phyloP scores from a whole-genome alignment of 2,329 filamentous ascomycete species.

The Penicillium thymicola region DNA sequence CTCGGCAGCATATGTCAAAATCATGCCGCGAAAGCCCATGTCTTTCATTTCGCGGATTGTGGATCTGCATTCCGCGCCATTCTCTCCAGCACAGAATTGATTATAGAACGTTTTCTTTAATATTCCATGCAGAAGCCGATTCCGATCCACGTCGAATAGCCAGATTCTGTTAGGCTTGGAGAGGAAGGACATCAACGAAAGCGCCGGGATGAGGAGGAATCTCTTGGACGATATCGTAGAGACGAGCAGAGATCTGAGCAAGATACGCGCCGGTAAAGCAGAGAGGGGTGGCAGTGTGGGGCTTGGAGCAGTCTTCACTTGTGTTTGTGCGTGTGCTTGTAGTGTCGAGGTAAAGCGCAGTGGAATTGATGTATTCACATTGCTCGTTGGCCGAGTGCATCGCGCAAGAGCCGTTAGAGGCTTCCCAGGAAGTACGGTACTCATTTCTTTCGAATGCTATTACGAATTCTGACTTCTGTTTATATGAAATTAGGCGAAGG shows the following conservation, averaged over 20 bases:
- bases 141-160: constrained; percentile 69
- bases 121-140: constrained; percentile 65
- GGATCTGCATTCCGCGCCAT: constrained; percentile 60
- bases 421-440: constrained; percentile 1
- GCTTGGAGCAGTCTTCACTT: constrained; percentile 2
- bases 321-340: constrained; percentile 9
- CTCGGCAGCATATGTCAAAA: constrained; percentile 79
- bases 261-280: constrained; percentile 32
- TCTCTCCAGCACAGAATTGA: constrained; percentile 87
- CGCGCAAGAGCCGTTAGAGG: constrained; percentile 1
- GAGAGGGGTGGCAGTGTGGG: constrained; percentile 21
- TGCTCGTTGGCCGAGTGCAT: not conserved
- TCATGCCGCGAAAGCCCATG: constrained; percentile 78
- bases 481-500: not conserved
- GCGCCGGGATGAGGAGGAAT: constrained; percentile 64
- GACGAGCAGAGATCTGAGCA: constrained; percentile 45
- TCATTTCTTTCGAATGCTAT: not conserved
- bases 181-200: constrained; percentile 65
- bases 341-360: constrained; percentile 20
- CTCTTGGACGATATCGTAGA: constrained; percentile 49
- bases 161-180: constrained; percentile 51
- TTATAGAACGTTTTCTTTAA: constrained; percentile 69
- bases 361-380: not conserved
- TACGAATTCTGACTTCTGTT: not conserved
- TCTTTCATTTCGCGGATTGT: constrained; percentile 65